Base-by-base conservation (phyloP, 2,329 filamentous ascomycete species). In the Xylaria sp. region DNA sequence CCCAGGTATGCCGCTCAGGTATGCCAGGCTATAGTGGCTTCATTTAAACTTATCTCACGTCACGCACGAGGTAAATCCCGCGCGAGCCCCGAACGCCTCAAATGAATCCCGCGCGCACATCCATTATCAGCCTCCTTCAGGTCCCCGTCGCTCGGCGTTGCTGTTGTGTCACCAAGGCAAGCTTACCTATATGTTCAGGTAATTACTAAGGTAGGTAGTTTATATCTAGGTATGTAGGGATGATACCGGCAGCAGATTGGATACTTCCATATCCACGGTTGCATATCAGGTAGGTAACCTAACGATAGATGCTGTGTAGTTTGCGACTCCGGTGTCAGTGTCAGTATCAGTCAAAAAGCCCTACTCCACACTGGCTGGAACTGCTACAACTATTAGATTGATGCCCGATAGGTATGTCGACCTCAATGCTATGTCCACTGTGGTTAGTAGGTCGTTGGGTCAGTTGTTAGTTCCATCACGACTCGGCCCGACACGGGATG, bases 131-230 rank as follows among this genome's bases (percentile, higher is more conserved):
- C 29, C 47, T 53, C 44, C 50, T 40, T 44, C 45, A 48, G 42
- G n/a, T n/a, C n/a, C n/a, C n/a, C n/a, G n/a, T 43, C 45, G 24
- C 48, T 44, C 48, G 50, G 50, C 39, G 18, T 46, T 48, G 47
- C 47, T 59, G 56, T n/a, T 56, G 56, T 59, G 53, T 46, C 22
- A 59, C 51, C 41, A 22, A 21, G n/a, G n/a, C n/a, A n/a, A n/a
- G n/a, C n/a, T n/a, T n/a, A n/a, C n/a, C n/a, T n/a, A n/a, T n/a
- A n/a, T n/a, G n/a, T n/a, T n/a, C n/a, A n/a, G n/a, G n/a, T n/a
- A n/a, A n/a, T n/a, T n/a, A n/a, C n/a, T n/a, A n/a, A n/a, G n/a
- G n/a, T n/a, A n/a, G n/a, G n/a, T n/a, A 57, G 54, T 42, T 48
- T 45, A 44, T 48, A 52, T 50, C 19, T 54, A 42, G 47, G 37